Percentiles rank a stretch among this genome's conserved stretches.
Evolutionary conservation across 73 alveolate species (phyloP).

Genomic region (Paramecium tetraurelia): DNA sequence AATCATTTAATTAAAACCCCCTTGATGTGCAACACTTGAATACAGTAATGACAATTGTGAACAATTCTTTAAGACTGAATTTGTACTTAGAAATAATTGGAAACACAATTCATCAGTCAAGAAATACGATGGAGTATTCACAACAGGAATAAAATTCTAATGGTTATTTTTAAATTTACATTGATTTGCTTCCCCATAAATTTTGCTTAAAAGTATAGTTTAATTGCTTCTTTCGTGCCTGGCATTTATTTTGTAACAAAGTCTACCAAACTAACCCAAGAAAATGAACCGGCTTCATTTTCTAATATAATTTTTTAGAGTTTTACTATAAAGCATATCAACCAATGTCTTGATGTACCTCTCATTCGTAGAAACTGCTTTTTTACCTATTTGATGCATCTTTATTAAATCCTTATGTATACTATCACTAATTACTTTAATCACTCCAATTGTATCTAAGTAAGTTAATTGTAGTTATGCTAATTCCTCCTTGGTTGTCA

Average conservation of each 20-base stretch:
- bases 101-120: slow-evolving; percentile 12
- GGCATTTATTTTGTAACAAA: neutral
- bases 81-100: neutral
- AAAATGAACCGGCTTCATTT: neutral
- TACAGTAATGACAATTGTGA: neutral
- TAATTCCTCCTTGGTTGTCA: slow-evolving; percentile 26
- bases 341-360: neutral
- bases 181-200: neutral
- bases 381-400: neutral
- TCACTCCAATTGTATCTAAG: neutral
- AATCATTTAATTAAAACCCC: slow-evolving; percentile 2
- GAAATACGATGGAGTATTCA: neutral
- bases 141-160: neutral
- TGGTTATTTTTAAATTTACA: neutral
- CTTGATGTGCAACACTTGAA: neutral
- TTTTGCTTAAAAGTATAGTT: neutral
- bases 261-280: slow-evolving; percentile 1
- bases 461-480: neutral
- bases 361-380: neutral
- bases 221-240: neutral
- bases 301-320: neutral
- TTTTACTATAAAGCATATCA: slow-evolving; percentile 25
- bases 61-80: slow-evolving; percentile 17
- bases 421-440: neutral
- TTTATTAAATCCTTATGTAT: neutral